phyloP scores from a whole-genome alignment of 768 basidiomycete species.

The Psilocybe tampanensis region DNA sequence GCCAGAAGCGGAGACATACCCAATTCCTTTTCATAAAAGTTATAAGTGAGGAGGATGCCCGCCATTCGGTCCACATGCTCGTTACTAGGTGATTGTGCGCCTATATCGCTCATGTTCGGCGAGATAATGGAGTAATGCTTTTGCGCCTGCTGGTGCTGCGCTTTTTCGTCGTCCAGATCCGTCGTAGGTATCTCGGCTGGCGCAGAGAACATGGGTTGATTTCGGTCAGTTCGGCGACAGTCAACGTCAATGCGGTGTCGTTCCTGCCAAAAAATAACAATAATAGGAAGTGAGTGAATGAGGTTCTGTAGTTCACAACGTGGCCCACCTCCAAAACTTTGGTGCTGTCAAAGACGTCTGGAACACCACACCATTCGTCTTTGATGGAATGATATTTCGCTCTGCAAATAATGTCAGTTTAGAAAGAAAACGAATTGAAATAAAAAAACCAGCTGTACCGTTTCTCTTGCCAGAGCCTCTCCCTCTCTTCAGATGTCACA shows the following conservation, averaged over 20 bases:
- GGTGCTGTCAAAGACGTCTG: constrained; percentile 78
- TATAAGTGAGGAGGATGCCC: constrained; percentile 86
- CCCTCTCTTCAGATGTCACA: constrained; percentile 61
- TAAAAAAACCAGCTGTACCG: constrained; percentile 40
- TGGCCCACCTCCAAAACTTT: constrained; percentile 75
- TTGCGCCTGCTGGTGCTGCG: constrained; percentile 37
- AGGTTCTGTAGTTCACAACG: background rate
- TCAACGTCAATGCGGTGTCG: constrained; percentile 96
- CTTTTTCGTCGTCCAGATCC: constrained; percentile 54
- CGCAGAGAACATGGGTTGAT: constrained; percentile 83
- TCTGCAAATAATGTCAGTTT: constrained; percentile 37
- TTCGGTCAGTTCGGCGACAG: constrained; percentile 93
- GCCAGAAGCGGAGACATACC: constrained; percentile 51
- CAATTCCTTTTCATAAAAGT: constrained; percentile 85
- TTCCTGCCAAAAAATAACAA: constrained; percentile 55
- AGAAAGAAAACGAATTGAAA: background rate
- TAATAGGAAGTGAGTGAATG: background rate
- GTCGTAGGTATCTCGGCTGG: constrained; percentile 35
- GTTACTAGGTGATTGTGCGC: constrained; percentile 87
- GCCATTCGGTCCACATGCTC: constrained; percentile 91
- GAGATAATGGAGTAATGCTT: constrained; percentile 74
- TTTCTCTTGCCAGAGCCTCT: constrained; percentile 62
- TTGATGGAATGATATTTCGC: constrained; percentile 72
- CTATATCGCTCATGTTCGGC: constrained; percentile 70
- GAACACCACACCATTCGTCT: constrained; percentile 80